A percentile compares a stretch with the other conserved stretches of the same genome.
phyloP scores from a whole-genome alignment of 2,329 filamentous ascomycete species.

The Alternaria gaisen region DNA sequence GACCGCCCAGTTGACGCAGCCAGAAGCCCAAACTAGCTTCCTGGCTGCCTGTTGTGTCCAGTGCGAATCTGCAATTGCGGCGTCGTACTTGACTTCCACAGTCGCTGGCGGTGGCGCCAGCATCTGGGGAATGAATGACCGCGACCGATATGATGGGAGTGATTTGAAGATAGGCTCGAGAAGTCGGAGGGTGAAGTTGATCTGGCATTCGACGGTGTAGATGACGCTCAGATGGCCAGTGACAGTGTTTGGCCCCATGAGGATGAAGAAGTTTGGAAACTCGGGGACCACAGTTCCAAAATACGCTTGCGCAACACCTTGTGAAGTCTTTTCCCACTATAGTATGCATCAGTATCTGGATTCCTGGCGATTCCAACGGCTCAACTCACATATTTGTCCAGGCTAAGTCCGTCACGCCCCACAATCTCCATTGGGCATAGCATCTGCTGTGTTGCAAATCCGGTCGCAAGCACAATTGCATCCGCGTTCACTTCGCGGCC shows the following conservation, averaged over 20 bases:
- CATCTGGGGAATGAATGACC: constrained; percentile 32
- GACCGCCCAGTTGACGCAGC: constrained; percentile 63
- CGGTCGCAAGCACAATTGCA: constrained; percentile 60
- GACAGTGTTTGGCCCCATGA: constrained; percentile 52
- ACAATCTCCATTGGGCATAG: constrained; percentile 59
- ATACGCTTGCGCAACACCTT: constrained; percentile 56
- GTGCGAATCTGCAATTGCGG: constrained; percentile 47
- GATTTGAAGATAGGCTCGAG: constrained; percentile 54
- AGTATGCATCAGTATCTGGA: constrained; percentile 3
- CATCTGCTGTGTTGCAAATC: constrained; percentile 60
- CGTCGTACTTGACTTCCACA: constrained; percentile 50
- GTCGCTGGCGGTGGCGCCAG: constrained; percentile 32
- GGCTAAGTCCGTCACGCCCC: constrained; percentile 53
- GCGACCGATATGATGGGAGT: constrained; percentile 38
- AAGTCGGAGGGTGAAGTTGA: constrained; percentile 58
- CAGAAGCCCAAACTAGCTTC: constrained; percentile 59
- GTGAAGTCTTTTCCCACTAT: constrained; percentile 52
- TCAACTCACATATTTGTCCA: constrained; percentile 49
- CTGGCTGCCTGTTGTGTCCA: constrained; percentile 55
- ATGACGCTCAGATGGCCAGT: constrained; percentile 62
- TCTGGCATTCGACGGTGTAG: constrained; percentile 62
- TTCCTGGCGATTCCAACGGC: background rate
- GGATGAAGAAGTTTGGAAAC: constrained; percentile 36
- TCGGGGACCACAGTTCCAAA: constrained; percentile 59
- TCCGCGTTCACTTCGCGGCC: constrained; percentile 54